A percentile compares a stretch with the other conserved stretches of the same genome.
Evolutionary conservation across 2,329 filamentous ascomycete species (phyloP).

Genomic region (Talaromyces sp.): DNA sequence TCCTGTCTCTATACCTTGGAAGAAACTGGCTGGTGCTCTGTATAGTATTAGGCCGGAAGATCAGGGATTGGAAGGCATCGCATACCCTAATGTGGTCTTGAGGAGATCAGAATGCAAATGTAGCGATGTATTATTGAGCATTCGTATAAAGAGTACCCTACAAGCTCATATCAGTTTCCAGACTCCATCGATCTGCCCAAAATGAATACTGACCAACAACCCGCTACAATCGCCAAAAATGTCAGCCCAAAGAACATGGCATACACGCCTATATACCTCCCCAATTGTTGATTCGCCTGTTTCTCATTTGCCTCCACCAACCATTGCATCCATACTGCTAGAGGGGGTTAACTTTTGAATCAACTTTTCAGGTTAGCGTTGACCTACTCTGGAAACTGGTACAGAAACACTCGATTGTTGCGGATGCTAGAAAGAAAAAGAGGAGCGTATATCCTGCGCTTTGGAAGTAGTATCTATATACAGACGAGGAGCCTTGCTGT

Average conservation of each 20-base stretch:
- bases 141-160: not conserved
- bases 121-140: constrained; percentile 1
- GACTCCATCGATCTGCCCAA: not conserved
- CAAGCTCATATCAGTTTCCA: not conserved
- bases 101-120: not conserved
- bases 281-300: constrained; percentile 5
- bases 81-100: not conserved
- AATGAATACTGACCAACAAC: constrained; percentile 2
- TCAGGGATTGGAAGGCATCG: not conserved
- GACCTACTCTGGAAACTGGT: constrained; percentile 41
- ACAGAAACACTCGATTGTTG: constrained; percentile 34
- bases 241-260: constrained; percentile 2
- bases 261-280: constrained; percentile 12
- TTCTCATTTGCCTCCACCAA: constrained; percentile 10
- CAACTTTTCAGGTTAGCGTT: no score
- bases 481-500: constrained; percentile 30
- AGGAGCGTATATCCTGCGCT: constrained; percentile 39
- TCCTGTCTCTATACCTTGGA: constrained; percentile 12
- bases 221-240: not conserved
- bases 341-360: not conserved
- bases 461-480: constrained; percentile 43
- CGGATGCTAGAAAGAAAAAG: constrained; percentile 36
- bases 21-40: constrained; percentile 12
- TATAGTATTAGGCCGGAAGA: not conserved
- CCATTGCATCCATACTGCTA: constrained; percentile 16